phyloP scores from a whole-genome alignment of 2,329 filamentous ascomycete species.

The Onygena corvina region DNA sequence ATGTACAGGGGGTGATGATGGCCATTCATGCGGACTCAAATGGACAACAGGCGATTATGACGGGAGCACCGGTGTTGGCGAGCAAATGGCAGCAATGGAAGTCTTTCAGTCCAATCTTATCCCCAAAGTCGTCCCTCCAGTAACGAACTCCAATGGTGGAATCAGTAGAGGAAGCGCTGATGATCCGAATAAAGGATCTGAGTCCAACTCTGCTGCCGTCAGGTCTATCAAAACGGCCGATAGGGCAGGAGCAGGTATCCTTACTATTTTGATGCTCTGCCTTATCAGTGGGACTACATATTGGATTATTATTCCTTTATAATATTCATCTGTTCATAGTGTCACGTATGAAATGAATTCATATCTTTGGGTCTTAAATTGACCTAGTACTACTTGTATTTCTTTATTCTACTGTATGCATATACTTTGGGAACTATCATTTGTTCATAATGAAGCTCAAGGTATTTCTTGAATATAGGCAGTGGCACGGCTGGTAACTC shows the following conservation, averaged over 20 bases:
- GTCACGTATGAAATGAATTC: not conserved
- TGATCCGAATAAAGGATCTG: constrained; percentile 10
- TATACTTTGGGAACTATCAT: too few relatives aligned
- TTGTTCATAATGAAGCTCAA: too few relatives aligned
- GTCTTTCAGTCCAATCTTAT: constrained; percentile 52
- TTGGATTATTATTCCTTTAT: not conserved
- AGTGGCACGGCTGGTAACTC: too few relatives aligned
- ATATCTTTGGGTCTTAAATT: not conserved
- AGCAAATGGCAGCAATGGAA: constrained; percentile 57
- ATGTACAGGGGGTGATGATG: constrained; percentile 49
- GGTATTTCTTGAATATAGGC: too few relatives aligned
- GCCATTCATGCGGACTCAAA: constrained; percentile 52
- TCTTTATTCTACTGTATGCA: not conserved
- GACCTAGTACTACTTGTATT: not conserved
- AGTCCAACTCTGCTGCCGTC: constrained; percentile 11
- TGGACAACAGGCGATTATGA: constrained; percentile 48
- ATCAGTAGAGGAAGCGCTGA: constrained; percentile 27
- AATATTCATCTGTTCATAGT: not conserved
- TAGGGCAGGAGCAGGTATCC: constrained; percentile 29
- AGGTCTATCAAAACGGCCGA: constrained; percentile 25
- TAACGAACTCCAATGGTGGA: constrained; percentile 47
- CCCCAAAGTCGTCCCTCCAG: constrained; percentile 34
- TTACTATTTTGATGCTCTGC: constrained; percentile 25
- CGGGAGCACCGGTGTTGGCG: constrained; percentile 49
- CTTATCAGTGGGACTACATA: constrained; percentile 19